Evolutionary conservation across 139 green algal species (phyloP), one percentile per base, ranked within the genome.

Genomic region (Dunaliella primolecta): DNA sequence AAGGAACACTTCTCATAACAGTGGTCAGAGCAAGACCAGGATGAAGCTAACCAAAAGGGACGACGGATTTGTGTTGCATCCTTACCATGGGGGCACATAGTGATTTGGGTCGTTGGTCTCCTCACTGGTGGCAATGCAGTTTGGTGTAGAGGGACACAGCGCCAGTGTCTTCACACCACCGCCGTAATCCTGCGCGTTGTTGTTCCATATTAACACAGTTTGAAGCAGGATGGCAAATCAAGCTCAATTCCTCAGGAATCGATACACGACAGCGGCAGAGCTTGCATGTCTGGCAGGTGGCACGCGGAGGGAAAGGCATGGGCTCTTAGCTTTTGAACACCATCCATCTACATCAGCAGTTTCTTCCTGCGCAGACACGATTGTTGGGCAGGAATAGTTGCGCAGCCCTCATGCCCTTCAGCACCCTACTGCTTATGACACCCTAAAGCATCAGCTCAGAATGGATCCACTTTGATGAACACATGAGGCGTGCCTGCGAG

Each of bases 91-190:
- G 0, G 96, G 94, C 3, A 96, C 91, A 86, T 95, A 99, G 86
- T 98, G 95, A 29, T 81, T 80, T 2, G 84, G 85, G 85, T 98
- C 95, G 86, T 98, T 98, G 31, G 86, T 86, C 86, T 96, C 95
- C 88, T 98, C 96, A 1, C 91, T 91, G 1, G 96, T 99, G 36
- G 90, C 93, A 30, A 99, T 95, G 92, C 96, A 99, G 91, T 98
- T 98, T 32, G 94, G 94, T 24, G 92, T 94, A 36, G 88, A 70
- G 2, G 96, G 95, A 91, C 96, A 99, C 36, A 99, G 89, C 1
- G 71, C 83, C 70, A 99, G 92, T 0, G 90, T 93, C 37, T 92
- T 89, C 7, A 96, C 80, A 84, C 87, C 87, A 78, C 88, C 88
- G 36, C 93, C 92, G 38, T 98, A 97, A 36, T 96, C 91, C 72